phyloP scores from a whole-genome alignment of 75 land plant genomes.

The Pinus taeda region DNA sequence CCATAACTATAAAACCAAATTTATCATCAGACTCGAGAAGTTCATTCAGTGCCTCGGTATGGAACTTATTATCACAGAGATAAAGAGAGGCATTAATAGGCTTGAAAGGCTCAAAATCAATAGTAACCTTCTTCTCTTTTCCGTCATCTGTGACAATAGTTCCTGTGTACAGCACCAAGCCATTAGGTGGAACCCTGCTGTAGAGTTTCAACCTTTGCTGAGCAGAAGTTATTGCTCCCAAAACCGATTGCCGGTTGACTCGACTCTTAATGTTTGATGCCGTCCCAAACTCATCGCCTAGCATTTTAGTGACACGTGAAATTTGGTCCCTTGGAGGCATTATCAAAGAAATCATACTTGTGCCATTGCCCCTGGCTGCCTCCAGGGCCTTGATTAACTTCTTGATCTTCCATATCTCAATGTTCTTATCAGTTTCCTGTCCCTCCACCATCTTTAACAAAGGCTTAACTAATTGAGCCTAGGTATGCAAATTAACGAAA shows the following conservation, averaged over 20 bases:
- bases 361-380: slow-evolving; percentile 78
- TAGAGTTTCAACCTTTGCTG: slow-evolving; percentile 82
- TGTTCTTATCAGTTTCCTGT: slow-evolving; percentile 43
- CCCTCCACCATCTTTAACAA: slow-evolving; percentile 27
- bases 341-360: slow-evolving; percentile 85
- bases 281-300: slow-evolving; percentile 80
- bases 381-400: slow-evolving; percentile 76
- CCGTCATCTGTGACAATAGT: slow-evolving; percentile 83
- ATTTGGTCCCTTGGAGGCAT: slow-evolving; percentile 86
- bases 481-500: no score
- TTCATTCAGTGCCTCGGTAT: slow-evolving; percentile 70
- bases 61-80: slow-evolving; percentile 73
- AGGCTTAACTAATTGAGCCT: no score
- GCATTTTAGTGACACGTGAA: slow-evolving; percentile 69
- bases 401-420: slow-evolving; percentile 63
- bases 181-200: slow-evolving; percentile 74
- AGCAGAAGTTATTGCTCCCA: slow-evolving; percentile 82
- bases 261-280: slow-evolving; percentile 76
- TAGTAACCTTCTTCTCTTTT: slow-evolving; percentile 79
- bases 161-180: slow-evolving; percentile 71
- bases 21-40: slow-evolving; percentile 64
- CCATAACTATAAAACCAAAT: slow-evolving; percentile 66
- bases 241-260: slow-evolving; percentile 74
- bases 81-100: slow-evolving; percentile 87
- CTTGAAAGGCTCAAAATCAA: slow-evolving; percentile 69